Evolutionary conservation across 768 basidiomycete genomes (phyloP).

Genomic region (Lactifluus piperatus): DNA sequence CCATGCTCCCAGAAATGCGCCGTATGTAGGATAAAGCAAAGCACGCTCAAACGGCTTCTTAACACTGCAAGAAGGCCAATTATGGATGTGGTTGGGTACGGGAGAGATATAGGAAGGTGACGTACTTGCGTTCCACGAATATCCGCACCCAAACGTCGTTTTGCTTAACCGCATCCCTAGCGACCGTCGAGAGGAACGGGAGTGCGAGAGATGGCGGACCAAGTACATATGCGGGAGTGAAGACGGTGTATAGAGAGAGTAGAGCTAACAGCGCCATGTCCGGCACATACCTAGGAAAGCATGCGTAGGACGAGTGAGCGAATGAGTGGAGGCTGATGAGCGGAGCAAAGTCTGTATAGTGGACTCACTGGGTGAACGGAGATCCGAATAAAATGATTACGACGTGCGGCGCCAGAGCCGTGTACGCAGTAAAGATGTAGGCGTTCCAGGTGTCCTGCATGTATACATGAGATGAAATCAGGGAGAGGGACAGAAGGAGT

Average conservation of each 20-base stretch:
- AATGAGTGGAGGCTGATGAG: not conserved
- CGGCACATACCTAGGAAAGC: slow-evolving; percentile 26
- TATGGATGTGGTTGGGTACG: not conserved
- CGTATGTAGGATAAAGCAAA: slow-evolving; percentile 70
- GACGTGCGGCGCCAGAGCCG: slow-evolving; percentile 39
- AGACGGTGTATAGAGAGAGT: slow-evolving; percentile 55
- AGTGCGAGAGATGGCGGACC: slow-evolving; percentile 42
- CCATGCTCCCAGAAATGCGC: slow-evolving; percentile 72
- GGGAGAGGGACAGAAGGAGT: not conserved
- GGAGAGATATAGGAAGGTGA: slow-evolving; percentile 19
- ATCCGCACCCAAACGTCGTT: slow-evolving; percentile 68
- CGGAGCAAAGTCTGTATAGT: not conserved
- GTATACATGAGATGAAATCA: slow-evolving; percentile 5
- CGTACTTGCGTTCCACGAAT: slow-evolving; percentile 77
- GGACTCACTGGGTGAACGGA: slow-evolving; percentile 47
- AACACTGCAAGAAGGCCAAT: slow-evolving; percentile 29
- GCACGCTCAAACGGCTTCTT: slow-evolving; percentile 67
- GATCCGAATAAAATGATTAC: slow-evolving; percentile 67
- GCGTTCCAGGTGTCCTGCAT: slow-evolving; percentile 45
- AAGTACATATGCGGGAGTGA: slow-evolving; percentile 61
- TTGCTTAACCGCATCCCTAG: slow-evolving; percentile 39
- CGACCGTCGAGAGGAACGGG: slow-evolving; percentile 20
- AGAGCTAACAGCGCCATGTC: slow-evolving; percentile 65
- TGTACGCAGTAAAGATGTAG: slow-evolving; percentile 41
- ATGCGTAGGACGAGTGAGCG: not conserved